Conservation (phyloP, 345 rosid genomes). For the Lepidium aucheri region DNA sequence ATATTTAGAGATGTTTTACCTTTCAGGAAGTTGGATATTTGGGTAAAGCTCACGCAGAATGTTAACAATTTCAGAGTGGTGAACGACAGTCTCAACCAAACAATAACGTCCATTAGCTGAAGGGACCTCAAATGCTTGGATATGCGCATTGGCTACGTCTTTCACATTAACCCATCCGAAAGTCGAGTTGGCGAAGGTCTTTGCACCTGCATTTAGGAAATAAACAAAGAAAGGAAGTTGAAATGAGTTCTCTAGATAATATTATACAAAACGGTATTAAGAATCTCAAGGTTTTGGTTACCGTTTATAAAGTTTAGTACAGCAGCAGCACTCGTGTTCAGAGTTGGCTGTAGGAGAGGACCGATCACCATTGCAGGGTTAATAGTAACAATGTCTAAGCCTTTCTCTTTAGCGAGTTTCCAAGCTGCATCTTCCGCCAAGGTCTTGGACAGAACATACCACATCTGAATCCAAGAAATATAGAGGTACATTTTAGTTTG, state of each 20-base stretch:
- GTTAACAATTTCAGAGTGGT: constrained; percentile 59
- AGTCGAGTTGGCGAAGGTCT: constrained; percentile 12
- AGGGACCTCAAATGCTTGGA: constrained; percentile 42
- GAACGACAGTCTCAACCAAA: constrained; percentile 52
- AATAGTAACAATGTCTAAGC: constrained; percentile 35
- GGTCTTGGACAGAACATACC: constrained; percentile 49
- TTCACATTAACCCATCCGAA: constrained; percentile 41
- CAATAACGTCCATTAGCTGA: constrained; percentile 30
- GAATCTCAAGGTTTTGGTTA: constrained; percentile 2
- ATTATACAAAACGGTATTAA: background rate
- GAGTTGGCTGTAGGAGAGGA: constrained; percentile 42
- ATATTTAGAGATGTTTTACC: constrained; percentile 36
- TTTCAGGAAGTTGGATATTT: constrained; percentile 56
- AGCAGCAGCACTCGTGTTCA: constrained; percentile 24
- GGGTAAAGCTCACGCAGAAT: constrained; percentile 60
- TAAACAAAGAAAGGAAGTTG: background rate
- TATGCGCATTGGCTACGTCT: constrained; percentile 50
- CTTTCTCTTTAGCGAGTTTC: constrained; percentile 41
- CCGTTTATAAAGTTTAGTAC: constrained; percentile 30
- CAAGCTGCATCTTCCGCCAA: constrained; percentile 46
- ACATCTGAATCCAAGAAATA: constrained; percentile 21
- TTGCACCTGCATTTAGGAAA: constrained; percentile 42
- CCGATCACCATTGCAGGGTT: constrained; percentile 41
- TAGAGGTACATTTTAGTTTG: background rate
- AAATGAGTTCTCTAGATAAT: background rate